Evolutionary conservation across 441 rosid genomes (phyloP), one percentile per base, ranked within the genome.

Genomic region (Populus hybrid): DNA sequence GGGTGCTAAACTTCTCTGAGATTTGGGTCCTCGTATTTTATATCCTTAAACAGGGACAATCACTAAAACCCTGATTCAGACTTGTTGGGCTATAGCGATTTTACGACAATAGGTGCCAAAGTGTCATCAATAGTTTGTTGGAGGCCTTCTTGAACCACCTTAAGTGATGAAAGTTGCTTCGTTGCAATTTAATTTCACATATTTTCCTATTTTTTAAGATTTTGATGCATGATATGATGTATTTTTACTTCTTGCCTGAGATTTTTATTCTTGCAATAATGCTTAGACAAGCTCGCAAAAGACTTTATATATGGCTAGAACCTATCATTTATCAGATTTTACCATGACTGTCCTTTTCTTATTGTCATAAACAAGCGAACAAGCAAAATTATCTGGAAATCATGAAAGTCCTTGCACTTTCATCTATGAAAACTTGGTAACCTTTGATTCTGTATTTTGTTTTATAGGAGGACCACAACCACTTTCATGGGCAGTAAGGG

Each of bases 401-500:
- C 35, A 65, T 28, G 67, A 68, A 70, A 5, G 46, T 69, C 57
- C 54, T 36, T 77, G 75, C 4, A 18, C 65, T 42, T 65, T 23
- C 24, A 26, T 20, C 11, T n/a, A 14, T 32, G 26, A 57, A 10
- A 9, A 21, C 26, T 70, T 75, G 32, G 21, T 38, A 40, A 73
- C 36, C 36, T 57, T 81, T 40, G 28, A 67, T 76, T 50, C 72
- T 68, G 63, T 63, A 10, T 82, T 57, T 75, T 76, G 34, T 74
- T 77, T 79, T 79, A 36, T 82, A 93, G 98, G 95, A 84, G 93
- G 97, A 21, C 89, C 90, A 11, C 89, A 89, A 59, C 97, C 95
- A 4, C 90, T 95, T 76, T 85, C 97, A 26, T 95, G 97, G 98
- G 90, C 90, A 70, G 83, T 87, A 18, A 88, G 98, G 57, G 73